Base-by-base conservation (phyloP, 208 protist genomes). In the Angomonas desouzai region DNA sequence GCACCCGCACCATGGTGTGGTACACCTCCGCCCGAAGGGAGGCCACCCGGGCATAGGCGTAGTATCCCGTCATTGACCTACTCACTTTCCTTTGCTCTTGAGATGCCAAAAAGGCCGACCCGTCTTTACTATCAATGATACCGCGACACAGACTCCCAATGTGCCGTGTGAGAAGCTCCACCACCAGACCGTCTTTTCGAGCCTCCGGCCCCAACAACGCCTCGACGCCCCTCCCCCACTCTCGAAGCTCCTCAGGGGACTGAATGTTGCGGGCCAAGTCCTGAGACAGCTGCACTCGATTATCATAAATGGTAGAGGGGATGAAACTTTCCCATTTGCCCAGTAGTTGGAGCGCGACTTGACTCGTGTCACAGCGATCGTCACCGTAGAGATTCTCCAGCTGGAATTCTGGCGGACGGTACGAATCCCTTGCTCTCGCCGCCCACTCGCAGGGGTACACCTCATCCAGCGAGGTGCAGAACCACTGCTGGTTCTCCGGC, bases 401-500 rank as follows among this genome's bases (percentile, higher is more conserved):
- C 18, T 51, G 3, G 20, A 51, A 51, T 23, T 51, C 18, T 9
- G 45, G 45, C 6, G 10, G 10, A 23, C 20, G 20, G 45, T 51
- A 40, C 9, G 36, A 18, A 6, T 13, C 9, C 9, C 13, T 40
- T 13, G 10, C 9, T 23, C 20, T 13, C 9, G 45, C 4, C 18
- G 45, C 45, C 45, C 45, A 23, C 45, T 51, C 45, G 45, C 45
- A 51, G 18, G 45, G 45, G 45, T 51, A 51, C 20, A 51, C 45
- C 45, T 51, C 45, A 16, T 51, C 45, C 18, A 51, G 45, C 18
- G 45, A 6, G 45, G 45, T 23, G n/a, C 45, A 51, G 45, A 51
- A 51, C 45, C 45, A 51, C 18, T 4, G 10, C 45, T 51, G 18
- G 20, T 51, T 51, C 45, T 51, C 45, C 20, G 10, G 45, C 18